phyloP scores from a whole-genome alignment of 768 basidiomycete genomes.

The Tricholoma matsutake region DNA sequence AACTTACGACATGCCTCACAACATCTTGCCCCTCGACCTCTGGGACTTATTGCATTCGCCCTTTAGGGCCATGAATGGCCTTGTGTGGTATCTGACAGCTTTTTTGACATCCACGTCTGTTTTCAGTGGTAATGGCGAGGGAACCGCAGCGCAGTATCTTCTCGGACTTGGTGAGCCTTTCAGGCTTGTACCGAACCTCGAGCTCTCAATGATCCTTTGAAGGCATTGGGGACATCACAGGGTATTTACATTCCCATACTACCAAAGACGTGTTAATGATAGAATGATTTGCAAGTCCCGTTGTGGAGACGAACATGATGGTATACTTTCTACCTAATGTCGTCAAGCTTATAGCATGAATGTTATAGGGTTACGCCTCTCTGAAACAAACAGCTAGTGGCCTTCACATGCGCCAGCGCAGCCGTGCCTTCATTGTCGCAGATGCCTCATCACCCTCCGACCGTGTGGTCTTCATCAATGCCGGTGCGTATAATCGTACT shows the following conservation, averaged over 20 bases:
- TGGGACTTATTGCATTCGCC: constrained; percentile 34
- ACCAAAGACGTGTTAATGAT: neutral
- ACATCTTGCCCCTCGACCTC: constrained; percentile 34
- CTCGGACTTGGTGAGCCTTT: constrained; percentile 52
- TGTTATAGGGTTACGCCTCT: constrained; percentile 60
- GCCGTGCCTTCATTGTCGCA: constrained; percentile 74
- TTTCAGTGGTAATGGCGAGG: constrained; percentile 27
- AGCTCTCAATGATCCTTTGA: neutral
- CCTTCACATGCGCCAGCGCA: constrained; percentile 75
- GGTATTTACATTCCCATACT: constrained; percentile 36
- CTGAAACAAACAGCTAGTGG: constrained; percentile 67
- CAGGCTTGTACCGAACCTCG: no score
- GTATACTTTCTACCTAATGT: constrained; percentile 29
- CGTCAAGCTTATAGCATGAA: neutral
- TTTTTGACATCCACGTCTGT: constrained; percentile 37
- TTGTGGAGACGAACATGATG: constrained; percentile 86
- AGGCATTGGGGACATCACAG: constrained; percentile 76
- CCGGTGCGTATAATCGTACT: constrained; percentile 41
- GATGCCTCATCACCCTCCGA: constrained; percentile 53
- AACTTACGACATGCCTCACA: constrained; percentile 32
- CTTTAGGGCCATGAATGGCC: constrained; percentile 36
- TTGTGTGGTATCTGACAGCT: constrained; percentile 41
- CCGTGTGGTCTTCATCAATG: constrained; percentile 71
- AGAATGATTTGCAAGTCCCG: constrained; percentile 41
- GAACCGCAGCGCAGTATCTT: constrained; percentile 45